Evolutionary conservation across 1,139 yeast species (phyloP), one percentile per base, ranked within the genome.

Genomic region (Hansenula lynferdii): DNA sequence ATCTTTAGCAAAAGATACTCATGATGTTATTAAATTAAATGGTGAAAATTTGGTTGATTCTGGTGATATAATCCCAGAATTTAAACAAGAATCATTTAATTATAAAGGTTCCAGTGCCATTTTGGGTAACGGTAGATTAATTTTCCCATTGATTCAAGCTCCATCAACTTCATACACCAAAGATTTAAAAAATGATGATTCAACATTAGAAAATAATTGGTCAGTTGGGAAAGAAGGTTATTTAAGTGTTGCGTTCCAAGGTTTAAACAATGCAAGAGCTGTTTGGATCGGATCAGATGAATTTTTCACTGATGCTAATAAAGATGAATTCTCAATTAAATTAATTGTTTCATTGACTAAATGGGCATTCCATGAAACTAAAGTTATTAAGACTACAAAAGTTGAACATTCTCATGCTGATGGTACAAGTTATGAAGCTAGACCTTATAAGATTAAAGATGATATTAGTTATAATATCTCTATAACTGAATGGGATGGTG

Each of bases 201-300:
- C 60, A 21, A 53, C 64, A 2, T 31, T 31, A 17, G 70, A 68
- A 34, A 83, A 80, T 25, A 69, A 70, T 21, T 94, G 97, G 96
- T 80, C 86, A 10, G 67, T 80, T 35, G 98, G 98, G 21, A 69
- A 77, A 37, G 95, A 90, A 63, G 87, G 87, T 12, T 79, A 69
- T 57, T 58, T 85, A 40, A 77, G 81, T 19, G 95, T 80, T n/a
- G 94, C 80, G 1, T 75, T 87, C 54, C 98, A 94, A 67, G 85
- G 84, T 31, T 69, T 80, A 44, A 75, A 76, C 58, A 87, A 86
- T 55, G 86, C 95, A 3, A 79, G 99, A 52, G 70, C 80, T 34
- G 60, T 75, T 12, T 89, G 97, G 96, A 53, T 84, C 14, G 98
- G 97, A 16, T 72, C 85, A 31, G 64, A 64, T 14, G 69, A 71